Evolutionary conservation across 805 yeast species (phyloP).

Genomic region (Saitoella complicata): DNA sequence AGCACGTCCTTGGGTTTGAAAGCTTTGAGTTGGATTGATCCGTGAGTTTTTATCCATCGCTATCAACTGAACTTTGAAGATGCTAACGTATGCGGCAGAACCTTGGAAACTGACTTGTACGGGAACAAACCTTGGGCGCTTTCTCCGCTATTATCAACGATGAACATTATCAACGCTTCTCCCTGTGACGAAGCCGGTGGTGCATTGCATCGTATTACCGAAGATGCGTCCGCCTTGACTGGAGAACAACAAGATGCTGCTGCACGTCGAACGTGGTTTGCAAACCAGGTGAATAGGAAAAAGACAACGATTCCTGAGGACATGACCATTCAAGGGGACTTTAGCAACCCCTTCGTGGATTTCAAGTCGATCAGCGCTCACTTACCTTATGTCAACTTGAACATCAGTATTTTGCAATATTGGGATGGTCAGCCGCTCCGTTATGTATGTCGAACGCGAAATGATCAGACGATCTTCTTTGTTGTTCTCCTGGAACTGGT

Average conservation of each 20-base stretch:
- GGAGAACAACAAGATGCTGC: too few species aligned
- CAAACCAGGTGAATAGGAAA: conserved; percentile 24
- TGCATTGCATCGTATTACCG: not conserved
- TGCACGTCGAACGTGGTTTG: conserved; percentile 32
- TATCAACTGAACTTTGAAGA: too few species aligned
- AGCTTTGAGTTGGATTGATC: too few species aligned
- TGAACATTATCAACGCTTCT: conserved; percentile 28
- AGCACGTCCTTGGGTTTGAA: too few species aligned
- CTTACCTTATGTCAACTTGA: not conserved
- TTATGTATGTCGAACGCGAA: too few species aligned
- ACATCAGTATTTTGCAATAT: conserved; percentile 21
- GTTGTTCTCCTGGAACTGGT: too few species aligned
- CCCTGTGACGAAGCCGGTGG: conserved; percentile 6
- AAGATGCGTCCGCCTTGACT: not conserved
- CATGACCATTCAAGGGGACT: conserved; percentile 31
- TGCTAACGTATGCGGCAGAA: too few species aligned
- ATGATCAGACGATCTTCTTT: too few species aligned
- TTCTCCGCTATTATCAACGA: conserved; percentile 43
- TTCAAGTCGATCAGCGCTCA: conserved; percentile 12
- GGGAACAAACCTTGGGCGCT: conserved; percentile 46
- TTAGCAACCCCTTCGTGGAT: conserved; percentile 38
- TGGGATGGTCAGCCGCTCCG: conserved; percentile 23
- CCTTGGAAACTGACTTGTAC: conserved; percentile 46
- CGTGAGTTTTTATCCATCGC: too few species aligned
- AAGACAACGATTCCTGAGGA: conserved; percentile 27